Conservation (phyloP, 1,139 yeast species). For the Nakaseomyces nivariensis region DNA sequence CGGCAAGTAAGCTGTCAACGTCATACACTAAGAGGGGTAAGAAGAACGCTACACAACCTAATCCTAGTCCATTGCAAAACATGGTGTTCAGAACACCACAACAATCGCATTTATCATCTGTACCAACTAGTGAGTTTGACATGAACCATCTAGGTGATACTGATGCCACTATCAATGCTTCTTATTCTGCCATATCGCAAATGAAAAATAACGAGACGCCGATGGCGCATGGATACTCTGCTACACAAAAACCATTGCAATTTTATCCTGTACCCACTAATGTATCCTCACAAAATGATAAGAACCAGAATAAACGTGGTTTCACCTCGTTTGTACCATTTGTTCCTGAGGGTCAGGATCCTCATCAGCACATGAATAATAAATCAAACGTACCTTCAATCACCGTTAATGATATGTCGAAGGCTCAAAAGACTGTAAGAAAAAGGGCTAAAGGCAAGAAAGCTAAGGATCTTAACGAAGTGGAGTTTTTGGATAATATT, state of each 20-base stretch:
- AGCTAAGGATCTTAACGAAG: background rate
- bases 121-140: conserved; percentile 5
- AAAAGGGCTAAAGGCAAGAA: background rate
- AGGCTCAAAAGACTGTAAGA: background rate
- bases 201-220: conserved; percentile 14
- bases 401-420: conserved; percentile 1
- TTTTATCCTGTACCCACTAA: conserved; percentile 26
- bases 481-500: background rate
- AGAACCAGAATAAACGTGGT: background rate
- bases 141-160: conserved; percentile 5
- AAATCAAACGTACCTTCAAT: background rate
- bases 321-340: conserved; percentile 2
- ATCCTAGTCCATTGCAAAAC: conserved; percentile 28
- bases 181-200: conserved; percentile 9
- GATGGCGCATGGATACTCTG: conserved; percentile 16
- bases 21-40: conserved; percentile 18
- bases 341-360: conserved; percentile 2
- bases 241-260: conserved; percentile 29
- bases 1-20: conserved; percentile 11
- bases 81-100: conserved; percentile 28
- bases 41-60: conserved; percentile 14
- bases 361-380: background rate
- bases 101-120: conserved; percentile 9
- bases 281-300: background rate
- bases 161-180: conserved; percentile 7